Conservation (phyloP, 257 asterid species). For the Nicotiana obtusifolia region DNA sequence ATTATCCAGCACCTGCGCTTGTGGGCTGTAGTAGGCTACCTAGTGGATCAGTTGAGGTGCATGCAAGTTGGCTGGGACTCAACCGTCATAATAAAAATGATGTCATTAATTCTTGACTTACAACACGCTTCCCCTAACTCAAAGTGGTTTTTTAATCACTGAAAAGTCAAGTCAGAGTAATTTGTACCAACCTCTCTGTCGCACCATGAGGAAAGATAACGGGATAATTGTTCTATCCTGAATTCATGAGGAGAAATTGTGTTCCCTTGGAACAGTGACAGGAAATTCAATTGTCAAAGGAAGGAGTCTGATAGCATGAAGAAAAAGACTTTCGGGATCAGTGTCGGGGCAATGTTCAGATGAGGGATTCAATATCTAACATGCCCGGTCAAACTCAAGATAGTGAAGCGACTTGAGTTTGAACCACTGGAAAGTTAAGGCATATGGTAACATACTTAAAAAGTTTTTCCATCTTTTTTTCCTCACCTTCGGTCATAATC, state of each 20-base stretch:
- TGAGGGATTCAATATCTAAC: slow-evolving; percentile 1
- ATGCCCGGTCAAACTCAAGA: neutral
- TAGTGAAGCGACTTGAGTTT: neutral
- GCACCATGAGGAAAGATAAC: neutral
- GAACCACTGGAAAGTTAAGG: neutral
- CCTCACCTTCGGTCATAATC: neutral
- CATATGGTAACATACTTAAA: neutral
- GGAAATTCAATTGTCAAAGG: neutral
- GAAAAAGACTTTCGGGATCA: neutral
- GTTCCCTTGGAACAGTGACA: slow-evolving; percentile 3
- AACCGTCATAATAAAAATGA: too few relatives aligned
- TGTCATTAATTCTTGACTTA: too few relatives aligned
- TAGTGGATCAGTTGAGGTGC: neutral
- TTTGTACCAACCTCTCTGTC: too few relatives aligned
- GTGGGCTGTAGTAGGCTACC: neutral
- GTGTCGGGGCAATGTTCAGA: neutral
- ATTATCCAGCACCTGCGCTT: neutral
- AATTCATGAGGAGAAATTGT: neutral
- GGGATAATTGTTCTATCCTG: neutral
- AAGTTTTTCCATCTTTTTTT: neutral
- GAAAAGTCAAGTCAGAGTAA: too few relatives aligned
- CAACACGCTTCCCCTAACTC: too few relatives aligned
- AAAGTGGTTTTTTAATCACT: too few relatives aligned
- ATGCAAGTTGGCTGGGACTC: neutral
- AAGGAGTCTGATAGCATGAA: neutral